A percentile compares a stretch with the other conserved stretches of the same genome.
Conservation (phyloP, 768 basidiomycete species). For the Leccinum variicolor region DNA sequence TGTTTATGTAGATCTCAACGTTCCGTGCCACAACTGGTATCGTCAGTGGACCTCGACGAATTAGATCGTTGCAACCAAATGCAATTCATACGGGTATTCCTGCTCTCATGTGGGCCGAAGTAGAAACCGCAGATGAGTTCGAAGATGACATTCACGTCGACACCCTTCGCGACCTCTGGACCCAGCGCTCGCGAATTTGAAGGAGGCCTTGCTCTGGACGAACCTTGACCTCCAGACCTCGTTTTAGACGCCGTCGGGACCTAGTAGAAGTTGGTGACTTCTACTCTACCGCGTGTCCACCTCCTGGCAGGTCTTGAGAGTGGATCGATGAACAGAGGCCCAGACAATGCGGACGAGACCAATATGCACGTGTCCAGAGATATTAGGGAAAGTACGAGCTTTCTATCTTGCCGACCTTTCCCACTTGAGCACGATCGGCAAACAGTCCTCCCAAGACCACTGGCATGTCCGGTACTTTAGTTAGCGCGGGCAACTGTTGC, state of each 20-base stretch:
- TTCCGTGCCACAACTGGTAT: background rate
- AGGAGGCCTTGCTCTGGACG: constrained; percentile 93
- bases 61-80: background rate
- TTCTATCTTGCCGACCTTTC: background rate
- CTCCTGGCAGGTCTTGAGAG: constrained; percentile 82
- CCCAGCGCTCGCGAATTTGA: constrained; percentile 86
- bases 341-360: too few species aligned
- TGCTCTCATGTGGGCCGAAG: constrained; percentile 91
- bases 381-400: too few species aligned
- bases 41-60: background rate
- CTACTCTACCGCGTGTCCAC: constrained; percentile 42
- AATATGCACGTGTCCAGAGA: too few species aligned
- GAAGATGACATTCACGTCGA: constrained; percentile 90
- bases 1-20: background rate
- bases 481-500: constrained; percentile 78
- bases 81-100: constrained; percentile 18
- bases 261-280: constrained; percentile 41
- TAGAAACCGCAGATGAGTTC: constrained; percentile 96
- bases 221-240: constrained; percentile 86
- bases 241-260: constrained; percentile 85
- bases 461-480: constrained; percentile 72
- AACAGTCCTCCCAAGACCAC: constrained; percentile 74
- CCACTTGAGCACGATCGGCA: constrained; percentile 52
- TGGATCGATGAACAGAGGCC: constrained; percentile 40
- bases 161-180: constrained; percentile 75